Evolutionary conservation across 1,284 basidiomycete genomes (phyloP).

Genomic region (Sutorius eximius): DNA sequence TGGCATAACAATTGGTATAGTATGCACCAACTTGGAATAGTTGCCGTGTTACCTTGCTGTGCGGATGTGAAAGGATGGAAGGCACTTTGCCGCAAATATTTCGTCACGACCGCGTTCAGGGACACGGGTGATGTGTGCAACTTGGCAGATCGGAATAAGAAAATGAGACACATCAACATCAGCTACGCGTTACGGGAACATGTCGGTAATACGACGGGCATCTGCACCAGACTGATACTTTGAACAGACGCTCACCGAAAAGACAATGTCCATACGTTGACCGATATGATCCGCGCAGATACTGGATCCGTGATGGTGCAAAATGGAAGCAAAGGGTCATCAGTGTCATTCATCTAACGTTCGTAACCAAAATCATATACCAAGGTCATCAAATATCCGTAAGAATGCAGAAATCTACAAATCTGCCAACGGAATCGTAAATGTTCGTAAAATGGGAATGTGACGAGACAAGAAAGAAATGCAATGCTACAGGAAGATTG

Average conservation of each 20-base stretch:
- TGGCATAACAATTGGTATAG: slow-evolving; percentile 1
- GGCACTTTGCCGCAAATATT: slow-evolving; percentile 1
- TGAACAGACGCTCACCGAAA: neutral
- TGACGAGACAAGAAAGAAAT: slow-evolving; percentile 25
- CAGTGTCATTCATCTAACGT: slow-evolving; percentile 22
- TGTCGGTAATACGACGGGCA: neutral
- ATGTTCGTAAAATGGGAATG: slow-evolving; percentile 17
- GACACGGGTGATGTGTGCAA: neutral
- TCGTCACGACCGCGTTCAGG: neutral
- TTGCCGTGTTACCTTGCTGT: slow-evolving; percentile 5
- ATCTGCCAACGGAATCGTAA: slow-evolving; percentile 26
- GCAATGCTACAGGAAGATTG: slow-evolving; percentile 35
- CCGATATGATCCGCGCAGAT: slow-evolving; percentile 16
- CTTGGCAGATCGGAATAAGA: slow-evolving; percentile 5
- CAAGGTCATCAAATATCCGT: slow-evolving; percentile 18
- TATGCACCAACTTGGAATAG: neutral
- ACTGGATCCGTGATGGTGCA: neutral
- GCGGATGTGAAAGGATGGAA: slow-evolving; percentile 6
- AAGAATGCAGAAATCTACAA: slow-evolving; percentile 32
- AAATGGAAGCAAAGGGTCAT: slow-evolving; percentile 20
- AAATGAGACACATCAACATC: neutral
- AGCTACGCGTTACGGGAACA: neutral
- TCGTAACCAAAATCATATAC: slow-evolving; percentile 27
- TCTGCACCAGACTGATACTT: neutral
- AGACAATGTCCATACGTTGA: neutral